Conservation (phyloP, 1,139 yeast genomes). For the Suhomyces panamericanus region DNA sequence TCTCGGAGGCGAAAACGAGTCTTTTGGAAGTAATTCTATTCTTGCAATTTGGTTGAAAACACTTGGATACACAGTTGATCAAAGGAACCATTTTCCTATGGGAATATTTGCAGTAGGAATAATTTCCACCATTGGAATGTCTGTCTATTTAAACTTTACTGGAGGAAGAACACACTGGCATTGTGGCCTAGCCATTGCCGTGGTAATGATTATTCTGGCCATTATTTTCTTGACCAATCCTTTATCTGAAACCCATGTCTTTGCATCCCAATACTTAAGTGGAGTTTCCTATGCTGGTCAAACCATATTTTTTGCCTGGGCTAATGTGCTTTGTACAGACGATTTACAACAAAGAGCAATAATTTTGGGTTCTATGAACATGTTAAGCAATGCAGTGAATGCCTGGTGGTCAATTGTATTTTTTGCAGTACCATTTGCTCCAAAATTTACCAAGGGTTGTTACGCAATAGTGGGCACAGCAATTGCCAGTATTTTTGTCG, state of each 20-base stretch:
- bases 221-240: constrained; percentile 42
- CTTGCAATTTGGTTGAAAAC: constrained; percentile 53
- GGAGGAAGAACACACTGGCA: constrained; percentile 55
- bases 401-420: constrained; percentile 64
- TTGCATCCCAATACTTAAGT: constrained; percentile 55
- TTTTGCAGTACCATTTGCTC: constrained; percentile 51
- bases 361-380: constrained; percentile 61
- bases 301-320: constrained; percentile 61
- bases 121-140: constrained; percentile 44
- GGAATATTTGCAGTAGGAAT: constrained; percentile 58
- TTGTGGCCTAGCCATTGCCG: constrained; percentile 45
- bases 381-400: constrained; percentile 61
- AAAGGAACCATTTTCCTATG: constrained; percentile 57
- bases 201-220: constrained; percentile 42
- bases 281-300: constrained; percentile 60
- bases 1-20: constrained; percentile 60
- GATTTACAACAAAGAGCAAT: constrained; percentile 60
- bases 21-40: constrained; percentile 52
- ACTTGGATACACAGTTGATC: constrained; percentile 43
- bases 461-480: constrained; percentile 59
- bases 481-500: constrained; percentile 25
- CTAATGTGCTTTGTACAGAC: constrained; percentile 52
- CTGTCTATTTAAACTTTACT: constrained; percentile 48
- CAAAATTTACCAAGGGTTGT: constrained; percentile 51
- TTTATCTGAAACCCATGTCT: constrained; percentile 35